A percentile compares a stretch with the other conserved stretches of the same genome.
Conservation (phyloP, 1,139 yeast genomes). For the Taphrina communis region DNA sequence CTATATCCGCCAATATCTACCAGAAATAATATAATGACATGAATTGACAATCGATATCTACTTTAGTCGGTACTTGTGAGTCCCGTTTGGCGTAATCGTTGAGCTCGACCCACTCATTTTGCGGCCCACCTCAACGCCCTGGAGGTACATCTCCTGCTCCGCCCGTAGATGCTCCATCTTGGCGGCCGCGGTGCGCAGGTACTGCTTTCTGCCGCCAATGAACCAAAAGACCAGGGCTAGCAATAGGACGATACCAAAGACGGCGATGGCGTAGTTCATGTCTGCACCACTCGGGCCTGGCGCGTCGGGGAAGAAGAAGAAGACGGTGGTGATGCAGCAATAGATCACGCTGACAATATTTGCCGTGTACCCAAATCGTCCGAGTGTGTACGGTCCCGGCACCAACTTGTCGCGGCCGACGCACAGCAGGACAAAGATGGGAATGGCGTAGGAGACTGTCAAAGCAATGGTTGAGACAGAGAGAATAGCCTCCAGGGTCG, state of each 20-base stretch:
- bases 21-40: too few species aligned
- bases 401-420: slow-evolving; percentile 69
- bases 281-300: slow-evolving; percentile 47
- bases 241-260: slow-evolving; percentile 46
- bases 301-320: slow-evolving; percentile 47
- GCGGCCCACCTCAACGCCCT: slow-evolving; percentile 21
- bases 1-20: neutral
- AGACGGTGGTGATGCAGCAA: slow-evolving; percentile 57
- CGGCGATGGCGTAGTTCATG: slow-evolving; percentile 68
- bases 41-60: neutral
- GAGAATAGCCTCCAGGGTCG: slow-evolving; percentile 83
- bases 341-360: slow-evolving; percentile 32
- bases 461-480: slow-evolving; percentile 81
- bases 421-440: slow-evolving; percentile 67
- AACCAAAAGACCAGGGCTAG: slow-evolving; percentile 30
- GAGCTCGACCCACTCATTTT: slow-evolving; percentile 3
- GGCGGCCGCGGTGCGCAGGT: slow-evolving; percentile 32
- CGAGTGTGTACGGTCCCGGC: slow-evolving; percentile 68
- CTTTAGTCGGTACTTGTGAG: neutral
- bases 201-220: slow-evolving; percentile 17
- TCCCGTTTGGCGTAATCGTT: neutral
- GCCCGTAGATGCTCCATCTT: slow-evolving; percentile 17
- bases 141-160: slow-evolving; percentile 25
- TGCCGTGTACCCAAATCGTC: slow-evolving; percentile 57
- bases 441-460: slow-evolving; percentile 78